A percentile compares a stretch with the other conserved stretches of the same genome.
These are phyloP conservation scores for Verticillium nubilum DNA, from an alignment of 2,329 filamentous ascomycete species.

Conservation along the genomic window DNA sequence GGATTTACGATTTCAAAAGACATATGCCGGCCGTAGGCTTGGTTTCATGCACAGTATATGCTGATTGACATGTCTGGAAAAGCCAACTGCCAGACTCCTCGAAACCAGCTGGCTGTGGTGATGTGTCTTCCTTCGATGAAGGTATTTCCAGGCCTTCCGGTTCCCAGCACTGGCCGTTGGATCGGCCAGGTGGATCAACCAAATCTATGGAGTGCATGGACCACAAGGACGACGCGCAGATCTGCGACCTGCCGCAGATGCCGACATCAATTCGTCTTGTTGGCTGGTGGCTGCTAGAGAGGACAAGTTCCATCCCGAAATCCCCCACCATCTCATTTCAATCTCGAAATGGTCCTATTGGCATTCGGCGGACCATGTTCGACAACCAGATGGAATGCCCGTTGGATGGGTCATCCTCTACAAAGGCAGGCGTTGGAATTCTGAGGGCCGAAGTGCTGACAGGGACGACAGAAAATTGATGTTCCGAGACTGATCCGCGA, in stretches of 20 bases:
- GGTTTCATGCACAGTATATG: neutral
- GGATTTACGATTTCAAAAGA: neutral
- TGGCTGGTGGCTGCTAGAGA: neutral
- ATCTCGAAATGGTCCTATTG: neutral
- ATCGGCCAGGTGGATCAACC: neutral
- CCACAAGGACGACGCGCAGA: neutral
- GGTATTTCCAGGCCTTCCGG: neutral
- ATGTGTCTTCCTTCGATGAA: neutral
- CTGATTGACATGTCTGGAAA: neutral
- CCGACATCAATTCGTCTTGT: neutral
- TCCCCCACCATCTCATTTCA: neutral
- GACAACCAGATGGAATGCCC: neutral
- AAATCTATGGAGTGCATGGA: neutral
- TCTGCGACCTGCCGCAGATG: constrained; percentile 1
- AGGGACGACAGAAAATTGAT: constrained; percentile 4
- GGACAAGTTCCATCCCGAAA: neutral
- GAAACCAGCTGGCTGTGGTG: neutral
- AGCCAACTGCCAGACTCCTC: neutral
- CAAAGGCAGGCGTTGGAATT: neutral
- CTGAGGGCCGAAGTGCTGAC: neutral
- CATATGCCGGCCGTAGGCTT: neutral
- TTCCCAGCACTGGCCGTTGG: neutral
- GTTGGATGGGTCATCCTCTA: neutral
- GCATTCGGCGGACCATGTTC: neutral
- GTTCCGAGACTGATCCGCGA: constrained; percentile 9